Percentiles rank a stretch among this genome's conserved stretches.
These are phyloP conservation scores for Thozetella sp. DNA, from an alignment of 495 filamentous ascomycete species.

Conservation along the genomic window DNA sequence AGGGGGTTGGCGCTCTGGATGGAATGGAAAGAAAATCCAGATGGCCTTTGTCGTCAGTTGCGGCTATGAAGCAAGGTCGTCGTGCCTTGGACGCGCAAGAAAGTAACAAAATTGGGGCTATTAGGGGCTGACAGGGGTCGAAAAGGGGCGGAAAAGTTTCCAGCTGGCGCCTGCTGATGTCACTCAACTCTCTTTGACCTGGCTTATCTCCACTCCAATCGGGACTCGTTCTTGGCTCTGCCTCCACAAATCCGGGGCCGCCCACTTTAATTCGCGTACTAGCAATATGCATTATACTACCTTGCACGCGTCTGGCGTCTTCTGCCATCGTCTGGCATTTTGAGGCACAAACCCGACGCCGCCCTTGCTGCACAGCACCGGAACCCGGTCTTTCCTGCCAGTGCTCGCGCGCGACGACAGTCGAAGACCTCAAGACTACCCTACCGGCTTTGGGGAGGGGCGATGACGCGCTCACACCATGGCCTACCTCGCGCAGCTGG, in stretches of 20 bases:
- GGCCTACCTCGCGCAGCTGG: slow-evolving; percentile 48
- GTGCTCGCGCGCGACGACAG: no score
- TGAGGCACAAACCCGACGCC: no score
- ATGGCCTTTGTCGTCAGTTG: not conserved
- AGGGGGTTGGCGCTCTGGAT: not conserved
- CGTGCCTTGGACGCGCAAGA: not conserved
- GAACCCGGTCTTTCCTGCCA: no score
- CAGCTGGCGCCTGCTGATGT: not conserved
- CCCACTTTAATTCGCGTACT: not conserved
- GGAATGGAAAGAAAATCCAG: not conserved
- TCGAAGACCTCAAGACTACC: no score
- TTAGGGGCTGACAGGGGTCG: slow-evolving; percentile 1
- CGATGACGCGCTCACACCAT: slow-evolving; percentile 26
- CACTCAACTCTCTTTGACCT: no score
- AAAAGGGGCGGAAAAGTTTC: not conserved
- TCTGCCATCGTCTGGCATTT: no score
- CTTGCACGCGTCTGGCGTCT: not conserved
- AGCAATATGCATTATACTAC: no score
- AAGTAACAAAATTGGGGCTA: not conserved
- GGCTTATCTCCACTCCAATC: not conserved
- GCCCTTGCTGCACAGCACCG: no score
- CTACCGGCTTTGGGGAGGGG: slow-evolving; percentile 2
- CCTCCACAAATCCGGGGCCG: not conserved
- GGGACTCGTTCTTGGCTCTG: not conserved
- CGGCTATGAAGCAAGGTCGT: not conserved